Percentiles rank a stretch among this genome's conserved stretches.
Evolutionary conservation across 208 protist genomes (phyloP).

Genomic region (Leishmania aethiopica): DNA sequence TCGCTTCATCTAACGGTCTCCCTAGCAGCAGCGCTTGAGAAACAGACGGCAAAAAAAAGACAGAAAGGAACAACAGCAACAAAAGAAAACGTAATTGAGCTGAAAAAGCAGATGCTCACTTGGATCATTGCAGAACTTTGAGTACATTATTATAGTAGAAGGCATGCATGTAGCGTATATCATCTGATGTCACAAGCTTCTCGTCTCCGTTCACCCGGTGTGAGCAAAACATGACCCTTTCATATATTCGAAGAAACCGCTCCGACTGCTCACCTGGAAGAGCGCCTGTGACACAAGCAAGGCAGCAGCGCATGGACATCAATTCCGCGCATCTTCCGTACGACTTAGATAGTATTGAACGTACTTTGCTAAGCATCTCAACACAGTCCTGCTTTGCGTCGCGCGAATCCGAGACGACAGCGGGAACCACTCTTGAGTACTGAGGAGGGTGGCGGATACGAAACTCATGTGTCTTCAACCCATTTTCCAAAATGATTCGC

Average conservation of each 20-base stretch:
- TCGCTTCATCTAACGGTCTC: background rate
- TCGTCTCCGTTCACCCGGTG: constrained; percentile 64
- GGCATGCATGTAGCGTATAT: constrained; percentile 88
- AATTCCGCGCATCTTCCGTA: constrained; percentile 64
- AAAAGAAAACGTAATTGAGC: constrained; percentile 11
- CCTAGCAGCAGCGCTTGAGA: background rate
- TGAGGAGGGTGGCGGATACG: constrained; percentile 66
- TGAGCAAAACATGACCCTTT: constrained; percentile 74
- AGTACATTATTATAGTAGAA: constrained; percentile 89
- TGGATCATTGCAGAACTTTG: constrained; percentile 66
- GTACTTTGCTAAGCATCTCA: constrained; percentile 76
- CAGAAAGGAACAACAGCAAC: background rate
- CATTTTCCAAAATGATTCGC: constrained; percentile 72
- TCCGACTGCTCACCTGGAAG: constrained; percentile 59
- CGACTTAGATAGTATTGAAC: constrained; percentile 47
- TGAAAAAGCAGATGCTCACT: constrained; percentile 13
- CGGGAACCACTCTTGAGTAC: constrained; percentile 60
- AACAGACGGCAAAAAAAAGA: background rate
- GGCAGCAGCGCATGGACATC: constrained; percentile 90
- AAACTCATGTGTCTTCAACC: constrained; percentile 64
- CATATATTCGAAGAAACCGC: constrained; percentile 81
- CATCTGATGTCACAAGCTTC: constrained; percentile 64
- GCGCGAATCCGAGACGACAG: constrained; percentile 65
- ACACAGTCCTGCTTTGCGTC: constrained; percentile 74
- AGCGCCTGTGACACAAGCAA: constrained; percentile 77